phyloP scores from a whole-genome alignment of 495 filamentous ascomycete genomes.

The Antarctomyces pellizariae region DNA sequence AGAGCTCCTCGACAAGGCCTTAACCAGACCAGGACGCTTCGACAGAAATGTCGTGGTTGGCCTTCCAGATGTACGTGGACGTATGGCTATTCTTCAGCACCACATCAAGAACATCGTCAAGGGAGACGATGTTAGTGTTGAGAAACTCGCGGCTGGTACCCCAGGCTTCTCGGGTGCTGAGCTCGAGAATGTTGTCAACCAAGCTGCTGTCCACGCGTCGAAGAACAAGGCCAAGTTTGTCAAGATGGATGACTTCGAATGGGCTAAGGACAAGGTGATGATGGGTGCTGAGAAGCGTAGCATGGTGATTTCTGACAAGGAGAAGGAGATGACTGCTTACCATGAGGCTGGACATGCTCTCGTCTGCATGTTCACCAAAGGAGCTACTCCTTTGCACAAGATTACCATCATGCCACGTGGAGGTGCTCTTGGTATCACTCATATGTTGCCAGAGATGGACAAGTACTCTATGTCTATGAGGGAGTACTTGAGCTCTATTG shows the following conservation, averaged over 20 bases:
- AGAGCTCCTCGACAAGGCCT: conserved; percentile 75
- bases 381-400: conserved; percentile 65
- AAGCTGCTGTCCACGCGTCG: conserved; percentile 79
- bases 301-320: conserved; percentile 66
- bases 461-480: conserved; percentile 53
- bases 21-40: conserved; percentile 86
- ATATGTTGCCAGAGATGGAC: conserved; percentile 72
- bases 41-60: conserved; percentile 72
- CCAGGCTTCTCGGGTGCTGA: conserved; percentile 88
- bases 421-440: conserved; percentile 61
- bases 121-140: conserved; percentile 54
- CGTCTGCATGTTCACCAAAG: conserved; percentile 56
- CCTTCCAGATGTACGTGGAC: conserved; percentile 88
- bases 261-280: conserved; percentile 95
- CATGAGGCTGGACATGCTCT: conserved; percentile 94
- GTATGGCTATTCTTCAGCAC: conserved; percentile 75
- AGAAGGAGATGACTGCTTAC: conserved; percentile 81
- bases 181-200: conserved; percentile 87
- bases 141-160: conserved; percentile 62
- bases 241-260: conserved; percentile 64
- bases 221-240: conserved; percentile 54
- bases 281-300: conserved; percentile 85
- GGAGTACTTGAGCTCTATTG: conserved; percentile 53
- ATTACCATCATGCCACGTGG: conserved; percentile 90
- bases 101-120: conserved; percentile 75